Evolutionary conservation across 2,329 filamentous ascomycete species (phyloP).

Genomic region (Stachybotrys chartarum): DNA sequence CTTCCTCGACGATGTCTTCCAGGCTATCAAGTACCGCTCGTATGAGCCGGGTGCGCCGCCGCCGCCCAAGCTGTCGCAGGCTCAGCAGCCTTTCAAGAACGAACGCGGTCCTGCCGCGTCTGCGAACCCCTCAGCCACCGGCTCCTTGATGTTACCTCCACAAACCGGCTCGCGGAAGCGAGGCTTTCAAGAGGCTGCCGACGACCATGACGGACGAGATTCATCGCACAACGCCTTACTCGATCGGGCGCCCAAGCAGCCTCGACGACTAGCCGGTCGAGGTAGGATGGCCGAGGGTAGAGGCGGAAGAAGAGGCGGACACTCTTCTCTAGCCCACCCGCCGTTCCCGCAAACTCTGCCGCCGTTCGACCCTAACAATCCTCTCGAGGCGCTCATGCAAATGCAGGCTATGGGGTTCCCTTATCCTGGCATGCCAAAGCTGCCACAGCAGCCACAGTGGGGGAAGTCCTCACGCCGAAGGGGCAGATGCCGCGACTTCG

Average conservation of each 20-base stretch:
- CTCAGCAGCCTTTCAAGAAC: constrained; percentile 4
- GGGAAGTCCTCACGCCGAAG: constrained; percentile 28
- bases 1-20: constrained; percentile 67
- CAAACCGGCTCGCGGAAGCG: constrained; percentile 23
- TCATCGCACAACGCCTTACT: constrained; percentile 9
- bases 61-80: constrained; percentile 20
- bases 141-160: constrained; percentile 5
- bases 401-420: constrained; percentile 52
- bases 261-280: constrained; percentile 42
- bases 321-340: constrained; percentile 1
- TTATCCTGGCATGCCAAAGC: constrained; percentile 30
- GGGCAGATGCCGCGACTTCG: constrained; percentile 61
- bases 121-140: constrained; percentile 4
- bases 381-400: constrained; percentile 53
- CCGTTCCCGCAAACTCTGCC: constrained; percentile 26
- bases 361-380: constrained; percentile 50
- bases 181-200: constrained; percentile 22
- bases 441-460: constrained; percentile 22
- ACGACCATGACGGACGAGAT: constrained; percentile 17
- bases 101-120: background rate
- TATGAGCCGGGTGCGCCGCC: constrained; percentile 50
- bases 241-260: constrained; percentile 50
- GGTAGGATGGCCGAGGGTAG: constrained; percentile 15
- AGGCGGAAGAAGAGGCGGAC: constrained; percentile 7
- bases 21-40: constrained; percentile 53